Evolutionary conservation across 2,329 filamentous ascomycete species (phyloP), one percentile per base, ranked within the genome.

Genomic region (Diplodia sapinea): DNA sequence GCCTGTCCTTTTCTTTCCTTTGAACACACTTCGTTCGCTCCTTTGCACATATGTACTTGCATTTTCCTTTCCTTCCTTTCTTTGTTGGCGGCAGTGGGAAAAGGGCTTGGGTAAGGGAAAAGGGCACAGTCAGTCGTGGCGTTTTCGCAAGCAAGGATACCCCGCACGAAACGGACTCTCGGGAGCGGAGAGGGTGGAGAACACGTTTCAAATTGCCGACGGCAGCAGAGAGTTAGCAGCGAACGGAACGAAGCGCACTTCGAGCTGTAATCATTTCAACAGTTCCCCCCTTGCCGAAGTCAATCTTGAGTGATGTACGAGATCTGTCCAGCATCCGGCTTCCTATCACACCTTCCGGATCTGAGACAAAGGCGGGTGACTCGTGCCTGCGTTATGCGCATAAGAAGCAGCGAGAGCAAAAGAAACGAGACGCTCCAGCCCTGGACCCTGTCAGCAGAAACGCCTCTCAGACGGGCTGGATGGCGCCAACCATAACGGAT

Each of bases 301-400:
- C 17, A 11, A 23, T 49, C 38, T 23, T 61, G 26, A 49, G 8
- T 47, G 12, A 33, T 33, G 6, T 33, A 33, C 17, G 20, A 59
- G 26, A 38, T n/a, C n/a, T 40, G 3, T 47, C 23, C 23, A 47
- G 56, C 36, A 29, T 13, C 20, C 26, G 47, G 17, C 17, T 17
- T 11, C 57, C 26, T 33, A 61, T 61, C 57, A 61, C 40, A 61
- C 57, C 23, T 47, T 11, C 12, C 13, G 9, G 23, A 61, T 61
- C 57, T 49, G 57, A 61, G 57, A 59, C 40, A 6, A 31, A 17
- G 40, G 17, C 54, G 9, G 59, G 17, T n/a, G 43, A 36, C 36
- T 38, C 43, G 59, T 63, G 59, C 59, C 59, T 63, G 59, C 59
- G 36, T 47, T 63, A 63, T 63, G 59, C 59, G 31, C 26, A 43